Conservation (phyloP, 75 land plant species). For the Larix kaempferi region DNA sequence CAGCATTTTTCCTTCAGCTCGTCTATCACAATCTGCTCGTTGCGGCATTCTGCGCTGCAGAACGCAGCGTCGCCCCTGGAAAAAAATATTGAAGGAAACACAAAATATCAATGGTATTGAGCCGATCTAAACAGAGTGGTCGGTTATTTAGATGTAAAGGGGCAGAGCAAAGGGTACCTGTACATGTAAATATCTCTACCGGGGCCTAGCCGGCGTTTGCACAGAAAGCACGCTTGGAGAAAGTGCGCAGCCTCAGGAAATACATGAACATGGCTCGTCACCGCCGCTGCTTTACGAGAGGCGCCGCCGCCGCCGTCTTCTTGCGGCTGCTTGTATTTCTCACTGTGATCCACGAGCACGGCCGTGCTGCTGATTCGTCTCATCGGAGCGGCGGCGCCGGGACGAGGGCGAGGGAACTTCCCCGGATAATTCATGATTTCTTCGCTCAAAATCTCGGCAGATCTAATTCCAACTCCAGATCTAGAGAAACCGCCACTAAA, state of each 20-base stretch:
- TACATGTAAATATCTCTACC: constrained; percentile 6
- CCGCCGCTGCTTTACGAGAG: not conserved
- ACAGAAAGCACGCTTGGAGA: not conserved
- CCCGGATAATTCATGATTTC: not conserved
- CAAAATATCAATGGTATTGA: not conserved
- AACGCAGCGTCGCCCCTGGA: not conserved
- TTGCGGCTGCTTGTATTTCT: not conserved
- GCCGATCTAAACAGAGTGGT: too few species aligned
- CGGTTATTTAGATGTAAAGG: not conserved
- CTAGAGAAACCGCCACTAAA: too few species aligned
- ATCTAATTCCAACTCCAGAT: too few species aligned
- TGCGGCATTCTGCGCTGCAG: constrained; percentile 4
- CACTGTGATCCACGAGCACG: not conserved
- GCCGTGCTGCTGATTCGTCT: not conserved
- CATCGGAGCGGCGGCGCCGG: not conserved
- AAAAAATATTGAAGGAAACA: not conserved
- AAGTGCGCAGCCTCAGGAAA: not conserved
- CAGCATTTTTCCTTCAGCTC: not conserved
- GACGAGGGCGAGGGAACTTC: not conserved
- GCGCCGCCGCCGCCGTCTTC: not conserved
- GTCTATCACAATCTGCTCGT: not conserved
- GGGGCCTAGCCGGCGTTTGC: not conserved
- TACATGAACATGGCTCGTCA: not conserved
- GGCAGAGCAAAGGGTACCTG: not conserved
- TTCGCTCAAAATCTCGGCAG: too few species aligned